These are phyloP conservation scores for Ceratocystis harringtonii DNA, from an alignment of 2,329 filamentous ascomycete species.

Conservation along the genomic window DNA sequence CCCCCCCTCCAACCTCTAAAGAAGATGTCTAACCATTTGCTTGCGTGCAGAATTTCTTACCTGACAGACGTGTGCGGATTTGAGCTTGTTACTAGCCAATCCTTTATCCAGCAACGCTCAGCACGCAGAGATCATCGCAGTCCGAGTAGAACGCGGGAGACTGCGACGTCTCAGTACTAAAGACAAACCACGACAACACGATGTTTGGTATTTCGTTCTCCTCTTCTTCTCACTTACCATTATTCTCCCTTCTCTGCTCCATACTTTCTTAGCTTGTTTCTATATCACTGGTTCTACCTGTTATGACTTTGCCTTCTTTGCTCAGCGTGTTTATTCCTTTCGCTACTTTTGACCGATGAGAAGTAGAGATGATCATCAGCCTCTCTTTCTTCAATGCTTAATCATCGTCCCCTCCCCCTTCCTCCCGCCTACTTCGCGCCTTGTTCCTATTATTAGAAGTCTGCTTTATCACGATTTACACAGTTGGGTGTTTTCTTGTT, in stretches of 20 bases:
- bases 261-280: not conserved
- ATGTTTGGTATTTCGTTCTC: not conserved
- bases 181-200: not conserved
- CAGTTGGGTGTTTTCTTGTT: not conserved
- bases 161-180: slow-evolving; percentile 9
- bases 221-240: not conserved
- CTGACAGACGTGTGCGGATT: slow-evolving; percentile 39
- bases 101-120: slow-evolving; percentile 29
- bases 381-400: not conserved
- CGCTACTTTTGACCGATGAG: not conserved
- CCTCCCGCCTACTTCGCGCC: not conserved
- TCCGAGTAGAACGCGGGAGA: slow-evolving; percentile 17
- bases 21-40: not conserved
- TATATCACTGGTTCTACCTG: not conserved
- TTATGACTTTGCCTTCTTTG: not conserved
- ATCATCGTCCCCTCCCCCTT: not conserved
- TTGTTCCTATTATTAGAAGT: slow-evolving; percentile 1
- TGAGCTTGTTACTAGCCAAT: slow-evolving; percentile 36
- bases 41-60: slow-evolving; percentile 31
- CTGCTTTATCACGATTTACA: not conserved
- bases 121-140: slow-evolving; percentile 13
- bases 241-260: not conserved
- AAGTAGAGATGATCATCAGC: not conserved
- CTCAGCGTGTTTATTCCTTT: not conserved
- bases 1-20: not conserved